Evolutionary conservation across 1,284 basidiomycete species (phyloP).

Genomic region (Pseudozyma thailandica): DNA sequence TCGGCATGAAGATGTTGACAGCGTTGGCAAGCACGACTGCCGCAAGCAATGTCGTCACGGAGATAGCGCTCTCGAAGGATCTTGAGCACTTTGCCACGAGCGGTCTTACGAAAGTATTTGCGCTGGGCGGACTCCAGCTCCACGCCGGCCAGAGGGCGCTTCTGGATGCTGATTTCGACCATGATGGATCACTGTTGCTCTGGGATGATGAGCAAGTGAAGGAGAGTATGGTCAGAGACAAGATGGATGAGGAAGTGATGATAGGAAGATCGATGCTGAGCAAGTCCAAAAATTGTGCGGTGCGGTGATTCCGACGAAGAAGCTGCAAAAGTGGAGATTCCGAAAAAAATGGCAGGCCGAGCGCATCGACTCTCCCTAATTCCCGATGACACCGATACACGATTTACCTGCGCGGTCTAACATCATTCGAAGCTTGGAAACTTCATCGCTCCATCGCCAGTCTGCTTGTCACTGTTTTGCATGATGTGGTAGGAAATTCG

Average conservation of each 20-base stretch:
- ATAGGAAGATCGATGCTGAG: conserved; percentile 3
- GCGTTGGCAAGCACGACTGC: conserved; percentile 76
- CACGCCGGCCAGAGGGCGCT: conserved; percentile 55
- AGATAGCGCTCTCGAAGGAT: conserved; percentile 96
- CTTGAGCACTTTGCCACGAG: conserved; percentile 90
- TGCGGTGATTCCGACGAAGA: no score
- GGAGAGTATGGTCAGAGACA: background rate
- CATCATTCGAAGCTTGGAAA: no score
- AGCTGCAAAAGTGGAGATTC: conserved; percentile 8
- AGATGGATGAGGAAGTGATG: background rate
- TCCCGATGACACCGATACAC: no score
- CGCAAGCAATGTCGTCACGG: conserved; percentile 91
- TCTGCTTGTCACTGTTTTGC: no score
- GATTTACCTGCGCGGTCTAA: no score
- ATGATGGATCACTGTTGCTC: conserved; percentile 4
- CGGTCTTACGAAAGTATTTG: conserved; percentile 77
- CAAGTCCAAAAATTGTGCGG: conserved; percentile 11
- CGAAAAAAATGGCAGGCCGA: background rate
- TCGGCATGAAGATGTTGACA: conserved; percentile 50
- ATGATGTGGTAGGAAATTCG: no score
- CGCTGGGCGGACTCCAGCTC: conserved; percentile 47
- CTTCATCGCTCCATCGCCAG: no score
- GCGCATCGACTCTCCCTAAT: background rate
- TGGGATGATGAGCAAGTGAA: background rate
- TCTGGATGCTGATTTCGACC: conserved; percentile 63